Percentiles rank a stretch among this genome's conserved stretches.
phyloP scores from a whole-genome alignment of 2,329 filamentous ascomycete species.

The Sclerotiophoma versabilis region DNA sequence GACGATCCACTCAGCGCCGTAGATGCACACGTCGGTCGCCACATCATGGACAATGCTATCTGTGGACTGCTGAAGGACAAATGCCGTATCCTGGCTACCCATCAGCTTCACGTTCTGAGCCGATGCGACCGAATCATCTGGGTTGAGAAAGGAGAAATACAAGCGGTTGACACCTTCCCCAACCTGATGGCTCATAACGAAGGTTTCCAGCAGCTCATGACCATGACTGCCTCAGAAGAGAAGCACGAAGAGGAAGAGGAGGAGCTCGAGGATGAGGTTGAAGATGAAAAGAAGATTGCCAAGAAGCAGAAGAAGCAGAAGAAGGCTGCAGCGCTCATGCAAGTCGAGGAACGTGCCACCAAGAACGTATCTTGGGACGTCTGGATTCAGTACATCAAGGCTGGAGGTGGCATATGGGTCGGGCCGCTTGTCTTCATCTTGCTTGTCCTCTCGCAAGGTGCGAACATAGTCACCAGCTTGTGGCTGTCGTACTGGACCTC shows the following conservation, averaged over 20 bases:
- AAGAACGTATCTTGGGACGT: slow-evolving; percentile 81
- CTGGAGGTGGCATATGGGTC: slow-evolving; percentile 75
- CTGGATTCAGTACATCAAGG: slow-evolving; percentile 77
- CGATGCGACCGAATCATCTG: slow-evolving; percentile 91
- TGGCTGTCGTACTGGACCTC: slow-evolving; percentile 97
- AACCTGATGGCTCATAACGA: slow-evolving; percentile 81
- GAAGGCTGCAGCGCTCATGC: slow-evolving; percentile 71
- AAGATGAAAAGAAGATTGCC: slow-evolving; percentile 65
- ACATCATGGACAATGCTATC: slow-evolving; percentile 93
- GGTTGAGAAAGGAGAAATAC: slow-evolving; percentile 86
- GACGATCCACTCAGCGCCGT: slow-evolving; percentile 68
- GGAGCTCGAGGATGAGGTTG: slow-evolving; percentile 58
- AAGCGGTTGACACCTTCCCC: slow-evolving; percentile 86
- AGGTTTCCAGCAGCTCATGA: slow-evolving; percentile 85
- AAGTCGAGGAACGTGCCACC: slow-evolving; percentile 73
- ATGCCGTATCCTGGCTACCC: slow-evolving; percentile 88
- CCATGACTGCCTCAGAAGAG: slow-evolving; percentile 73
- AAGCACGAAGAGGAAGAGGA: slow-evolving; percentile 57
- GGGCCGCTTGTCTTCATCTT: slow-evolving; percentile 69
- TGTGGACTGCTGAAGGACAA: slow-evolving; percentile 87
- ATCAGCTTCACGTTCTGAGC: slow-evolving; percentile 91
- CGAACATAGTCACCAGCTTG: slow-evolving; percentile 85
- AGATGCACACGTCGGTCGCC: slow-evolving; percentile 66
- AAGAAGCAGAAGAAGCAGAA: slow-evolving; percentile 57
- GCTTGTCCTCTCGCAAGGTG: slow-evolving; percentile 76